Percentiles rank a stretch among this genome's conserved stretches.
Conservation (phyloP, 2,329 filamentous ascomycete species). For the Microsporum audouinii region DNA sequence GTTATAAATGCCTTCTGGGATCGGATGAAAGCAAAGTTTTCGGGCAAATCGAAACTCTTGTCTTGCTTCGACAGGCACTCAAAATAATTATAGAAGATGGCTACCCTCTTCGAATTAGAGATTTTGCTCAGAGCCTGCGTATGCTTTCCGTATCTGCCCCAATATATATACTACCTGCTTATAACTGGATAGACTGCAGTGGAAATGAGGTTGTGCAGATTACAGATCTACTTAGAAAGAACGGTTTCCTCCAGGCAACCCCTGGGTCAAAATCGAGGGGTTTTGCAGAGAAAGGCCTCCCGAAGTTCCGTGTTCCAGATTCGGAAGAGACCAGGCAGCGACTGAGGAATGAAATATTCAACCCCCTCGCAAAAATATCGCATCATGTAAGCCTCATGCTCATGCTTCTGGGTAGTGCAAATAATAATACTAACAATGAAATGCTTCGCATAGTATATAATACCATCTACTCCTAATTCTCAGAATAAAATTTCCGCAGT, state of each 20-base stretch:
- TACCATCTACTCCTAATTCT: not conserved
- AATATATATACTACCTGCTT: constrained; percentile 5
- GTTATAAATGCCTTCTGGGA: constrained; percentile 37
- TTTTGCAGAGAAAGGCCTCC: constrained; percentile 21
- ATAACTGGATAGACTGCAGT: constrained; percentile 21
- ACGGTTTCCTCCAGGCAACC: constrained; percentile 20
- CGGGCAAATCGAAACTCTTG: constrained; percentile 20
- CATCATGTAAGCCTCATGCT: constrained; percentile 22
- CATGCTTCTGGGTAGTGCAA: not conserved
- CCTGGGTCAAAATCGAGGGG: constrained; percentile 24
- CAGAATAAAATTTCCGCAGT: not conserved
- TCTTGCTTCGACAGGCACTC: constrained; percentile 21
- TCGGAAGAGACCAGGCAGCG: constrained; percentile 15
- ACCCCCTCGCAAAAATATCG: constrained; percentile 25
- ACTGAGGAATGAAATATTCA: constrained; percentile 22
- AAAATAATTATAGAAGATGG: constrained; percentile 23
- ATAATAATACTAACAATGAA: not conserved
- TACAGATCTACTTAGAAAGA: constrained; percentile 21
- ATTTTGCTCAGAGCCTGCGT: constrained; percentile 25
- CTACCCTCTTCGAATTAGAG: constrained; percentile 18
- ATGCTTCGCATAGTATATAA: not conserved
- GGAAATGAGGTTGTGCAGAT: constrained; percentile 22
- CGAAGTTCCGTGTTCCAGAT: constrained; percentile 20
- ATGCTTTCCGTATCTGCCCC: constrained; percentile 10
- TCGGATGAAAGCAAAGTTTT: constrained; percentile 20